phyloP scores from a whole-genome alignment of 495 filamentous ascomycete species.

The Xylaria curta region DNA sequence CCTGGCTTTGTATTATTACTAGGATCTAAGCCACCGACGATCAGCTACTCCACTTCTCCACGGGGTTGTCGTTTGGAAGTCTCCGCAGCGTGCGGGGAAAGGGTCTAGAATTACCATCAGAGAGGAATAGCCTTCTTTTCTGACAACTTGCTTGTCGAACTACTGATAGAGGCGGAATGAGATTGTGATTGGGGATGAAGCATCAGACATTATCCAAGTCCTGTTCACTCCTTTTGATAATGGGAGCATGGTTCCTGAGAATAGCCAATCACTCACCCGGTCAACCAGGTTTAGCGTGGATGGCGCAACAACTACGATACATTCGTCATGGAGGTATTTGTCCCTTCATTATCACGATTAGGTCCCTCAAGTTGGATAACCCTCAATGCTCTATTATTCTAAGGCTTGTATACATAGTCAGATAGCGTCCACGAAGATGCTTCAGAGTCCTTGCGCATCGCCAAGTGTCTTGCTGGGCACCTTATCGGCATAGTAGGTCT shows the following conservation, averaged over 20 bases:
- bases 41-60: conserved; percentile 14
- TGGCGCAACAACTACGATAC: conserved; percentile 5
- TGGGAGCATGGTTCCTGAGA: neutral
- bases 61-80: neutral
- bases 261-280: neutral
- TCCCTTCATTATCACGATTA: neutral
- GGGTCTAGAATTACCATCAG: neutral
- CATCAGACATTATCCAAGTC: neutral
- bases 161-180: neutral
- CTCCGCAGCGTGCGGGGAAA: conserved; percentile 13
- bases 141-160: neutral
- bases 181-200: neutral
- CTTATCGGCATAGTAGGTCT: too few species aligned
- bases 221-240: neutral
- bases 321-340: conserved; percentile 2
- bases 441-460: too few species aligned
- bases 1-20: conserved; percentile 1
- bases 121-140: neutral
- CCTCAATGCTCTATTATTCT: too few species aligned
- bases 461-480: too few species aligned
- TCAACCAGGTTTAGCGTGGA: conserved; percentile 12
- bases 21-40: neutral
- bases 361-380: neutral
- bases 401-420: too few species aligned
- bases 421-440: too few species aligned